Percentiles rank a stretch among this genome's conserved stretches.
Evolutionary conservation across 148 eudicot species (phyloP).

Genomic region (Chenopodium berlandieri): DNA sequence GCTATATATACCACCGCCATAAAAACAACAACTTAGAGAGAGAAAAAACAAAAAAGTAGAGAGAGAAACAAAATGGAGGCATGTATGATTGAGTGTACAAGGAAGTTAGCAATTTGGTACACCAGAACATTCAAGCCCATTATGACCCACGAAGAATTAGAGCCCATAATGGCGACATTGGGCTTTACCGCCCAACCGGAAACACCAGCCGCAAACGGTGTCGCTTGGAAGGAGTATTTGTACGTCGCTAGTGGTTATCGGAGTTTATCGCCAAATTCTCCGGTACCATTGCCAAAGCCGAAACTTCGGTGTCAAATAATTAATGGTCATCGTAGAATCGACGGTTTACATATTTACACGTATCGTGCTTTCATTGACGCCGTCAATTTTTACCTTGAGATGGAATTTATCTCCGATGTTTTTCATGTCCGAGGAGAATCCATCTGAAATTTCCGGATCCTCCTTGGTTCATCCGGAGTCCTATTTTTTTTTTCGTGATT

Average conservation of each 20-base stretch:
- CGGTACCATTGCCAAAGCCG: conserved; percentile 8
- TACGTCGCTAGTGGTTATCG: conserved; percentile 19
- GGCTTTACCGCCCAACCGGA: conserved; percentile 39
- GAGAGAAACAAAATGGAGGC: conserved; percentile 22
- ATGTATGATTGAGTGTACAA: conserved; percentile 29
- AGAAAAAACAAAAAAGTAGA: not conserved
- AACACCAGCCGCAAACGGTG: conserved; percentile 23
- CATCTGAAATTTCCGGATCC: too few species aligned
- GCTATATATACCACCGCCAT: too few species aligned
- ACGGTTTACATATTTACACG: conserved; percentile 51
- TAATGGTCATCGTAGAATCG: conserved; percentile 34
- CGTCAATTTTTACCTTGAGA: conserved; percentile 36
- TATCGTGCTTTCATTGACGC: conserved; percentile 58
- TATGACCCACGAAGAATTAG: conserved; percentile 58
- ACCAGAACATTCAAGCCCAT: conserved; percentile 51
- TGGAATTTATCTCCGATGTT: conserved; percentile 39
- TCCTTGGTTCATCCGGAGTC: too few species aligned
- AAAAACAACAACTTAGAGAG: too few species aligned
- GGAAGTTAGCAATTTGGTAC: conserved; percentile 50
- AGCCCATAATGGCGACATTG: conserved; percentile 41
- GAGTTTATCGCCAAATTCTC: not conserved
- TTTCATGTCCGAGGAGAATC: conserved; percentile 35
- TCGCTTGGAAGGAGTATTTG: conserved; percentile 45
- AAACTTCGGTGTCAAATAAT: conserved; percentile 28
- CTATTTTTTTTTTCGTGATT: too few species aligned